Base-by-base conservation (phyloP, 1,139 yeast genomes). In the Lodderomyces jiufengensis region DNA sequence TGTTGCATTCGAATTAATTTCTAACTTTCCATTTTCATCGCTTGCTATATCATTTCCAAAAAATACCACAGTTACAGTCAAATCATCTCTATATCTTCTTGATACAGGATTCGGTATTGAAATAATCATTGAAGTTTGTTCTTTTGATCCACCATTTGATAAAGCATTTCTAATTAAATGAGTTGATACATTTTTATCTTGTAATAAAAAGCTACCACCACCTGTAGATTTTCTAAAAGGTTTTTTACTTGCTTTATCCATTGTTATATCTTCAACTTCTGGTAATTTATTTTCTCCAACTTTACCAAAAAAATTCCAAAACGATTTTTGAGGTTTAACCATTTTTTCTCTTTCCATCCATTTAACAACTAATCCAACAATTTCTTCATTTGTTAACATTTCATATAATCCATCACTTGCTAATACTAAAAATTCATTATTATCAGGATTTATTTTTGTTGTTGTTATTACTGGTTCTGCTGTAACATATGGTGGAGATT, bases 321-420 rank as follows among this genome's bases (percentile, higher is more conserved):
- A 63, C 21, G 74, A 58, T 28, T 66, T 68, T 36, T 76, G 73
- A 2, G 79, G 79, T 47, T 72, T 73, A 32, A 76, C 59, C 73
- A 84, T 73, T 46, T 81, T 77, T 51, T 82, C 80, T 44, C 74
- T 72, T 50, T 86, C 90, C 77, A 88, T 81, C 98, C 99, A 92
- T 55, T 84, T 84, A 10, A 87, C 95, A 11, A 92, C 98, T 29
- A 92, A 68, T 3, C 92, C 90, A 10, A 88, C 92, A 39, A 92
- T 88, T 54, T 92, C 97, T 54, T 87, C 96, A 57, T 90, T 90
- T 13, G 94, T 77, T 40, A 92, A 71, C 79, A 92, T 76, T 57
- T 94, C 98, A 57, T 83, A 94, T 35, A 92, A 68, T 1, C 98
- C 99, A 61, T 92, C 99, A 11, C 95, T 81, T 0, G 94, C 98